Conservation (phyloP, 805 yeast species). For the Yamadazyma tumulicola region DNA sequence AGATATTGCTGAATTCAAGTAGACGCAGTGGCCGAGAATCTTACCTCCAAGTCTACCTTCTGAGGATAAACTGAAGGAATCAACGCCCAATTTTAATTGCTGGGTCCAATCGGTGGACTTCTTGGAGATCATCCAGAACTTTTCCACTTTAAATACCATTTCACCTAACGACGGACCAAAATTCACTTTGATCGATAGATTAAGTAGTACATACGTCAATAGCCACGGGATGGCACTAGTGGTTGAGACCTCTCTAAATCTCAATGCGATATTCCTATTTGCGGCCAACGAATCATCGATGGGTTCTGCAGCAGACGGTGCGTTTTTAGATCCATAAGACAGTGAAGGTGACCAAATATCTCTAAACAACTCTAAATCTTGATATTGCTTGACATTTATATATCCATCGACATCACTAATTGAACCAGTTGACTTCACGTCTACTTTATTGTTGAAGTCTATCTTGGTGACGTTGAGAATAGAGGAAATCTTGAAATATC, state of each 20-base stretch:
- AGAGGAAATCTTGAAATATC: slow-evolving; percentile 50
- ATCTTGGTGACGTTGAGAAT: slow-evolving; percentile 48
- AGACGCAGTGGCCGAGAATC: slow-evolving; percentile 46
- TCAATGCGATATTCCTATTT: slow-evolving; percentile 39
- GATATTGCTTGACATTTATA: slow-evolving; percentile 78
- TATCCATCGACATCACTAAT: slow-evolving; percentile 56
- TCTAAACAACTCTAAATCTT: slow-evolving; percentile 76
- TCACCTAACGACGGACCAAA: slow-evolving; percentile 83
- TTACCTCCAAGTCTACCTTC: slow-evolving; percentile 81
- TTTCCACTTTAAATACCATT: slow-evolving; percentile 50
- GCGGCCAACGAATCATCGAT: slow-evolving; percentile 13
- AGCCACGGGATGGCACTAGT: slow-evolving; percentile 75
- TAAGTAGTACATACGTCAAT: slow-evolving; percentile 52
- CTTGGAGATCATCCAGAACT: slow-evolving; percentile 65
- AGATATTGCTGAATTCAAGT: slow-evolving; percentile 60
- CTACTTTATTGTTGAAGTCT: slow-evolving; percentile 38
- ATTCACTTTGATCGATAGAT: slow-evolving; percentile 58
- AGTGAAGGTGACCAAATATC: slow-evolving; percentile 71
- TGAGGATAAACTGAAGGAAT: slow-evolving; percentile 48
- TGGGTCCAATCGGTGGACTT: slow-evolving; percentile 72
- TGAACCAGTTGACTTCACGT: slow-evolving; percentile 47
- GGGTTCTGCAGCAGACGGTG: neutral
- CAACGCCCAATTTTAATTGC: slow-evolving; percentile 58
- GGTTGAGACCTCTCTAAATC: slow-evolving; percentile 55
- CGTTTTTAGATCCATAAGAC: neutral